Conservation (phyloP, 345 rosid genomes). For the Dipteronia dyeriana region DNA sequence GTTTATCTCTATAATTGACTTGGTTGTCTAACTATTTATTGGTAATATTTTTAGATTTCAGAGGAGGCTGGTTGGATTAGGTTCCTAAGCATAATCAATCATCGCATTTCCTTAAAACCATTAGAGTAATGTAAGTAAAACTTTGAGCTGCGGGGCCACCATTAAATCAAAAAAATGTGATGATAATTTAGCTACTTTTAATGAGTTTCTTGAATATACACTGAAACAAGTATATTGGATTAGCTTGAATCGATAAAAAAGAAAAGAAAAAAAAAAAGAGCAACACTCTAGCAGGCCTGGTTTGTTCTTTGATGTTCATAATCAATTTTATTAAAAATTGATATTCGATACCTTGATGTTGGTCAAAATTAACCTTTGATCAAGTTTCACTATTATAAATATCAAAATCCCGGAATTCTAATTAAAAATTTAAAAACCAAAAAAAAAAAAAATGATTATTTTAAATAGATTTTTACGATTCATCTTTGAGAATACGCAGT, state of each 20-base stretch:
- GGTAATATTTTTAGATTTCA: conserved; percentile 11
- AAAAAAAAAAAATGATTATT: no score
- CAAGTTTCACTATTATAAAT: no score
- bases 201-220: background rate
- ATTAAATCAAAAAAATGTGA: conserved; percentile 20
- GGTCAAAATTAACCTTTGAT: no score
- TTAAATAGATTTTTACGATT: no score
- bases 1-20: conserved; percentile 22
- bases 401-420: no score
- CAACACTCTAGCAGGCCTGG: no score
- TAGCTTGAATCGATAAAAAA: background rate
- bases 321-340: no score
- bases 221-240: no score
- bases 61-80: conserved; percentile 24
- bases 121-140: conserved; percentile 34
- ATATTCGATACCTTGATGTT: no score
- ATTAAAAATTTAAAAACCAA: no score
- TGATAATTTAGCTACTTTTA: conserved; percentile 21
- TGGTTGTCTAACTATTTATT: conserved; percentile 29
- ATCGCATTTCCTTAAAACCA: conserved; percentile 22
- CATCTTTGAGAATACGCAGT: no score
- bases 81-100: conserved; percentile 26
- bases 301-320: no score
- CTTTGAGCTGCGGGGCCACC: conserved; percentile 33
- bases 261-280: background rate